phyloP scores from a whole-genome alignment of 2,329 filamentous ascomycete species.

The Albifimbria verrucaria region DNA sequence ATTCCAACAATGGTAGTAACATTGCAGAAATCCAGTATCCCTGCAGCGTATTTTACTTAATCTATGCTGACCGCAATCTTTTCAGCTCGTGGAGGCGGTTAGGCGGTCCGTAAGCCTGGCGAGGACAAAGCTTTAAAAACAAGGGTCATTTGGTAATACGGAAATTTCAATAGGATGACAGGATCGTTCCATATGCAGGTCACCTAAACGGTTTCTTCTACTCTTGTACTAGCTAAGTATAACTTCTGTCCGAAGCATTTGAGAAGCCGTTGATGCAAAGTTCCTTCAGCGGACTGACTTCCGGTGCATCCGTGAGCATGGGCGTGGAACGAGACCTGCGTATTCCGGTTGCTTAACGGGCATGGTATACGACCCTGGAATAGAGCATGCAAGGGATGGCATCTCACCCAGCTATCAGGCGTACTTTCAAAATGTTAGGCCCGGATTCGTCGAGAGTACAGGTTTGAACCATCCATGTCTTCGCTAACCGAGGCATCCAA shows the following conservation, averaged over 20 bases:
- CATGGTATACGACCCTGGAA: too few species aligned
- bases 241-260: neutral
- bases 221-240: neutral
- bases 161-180: neutral
- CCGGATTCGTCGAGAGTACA: neutral
- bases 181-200: neutral
- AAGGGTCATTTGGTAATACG: neutral
- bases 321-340: neutral
- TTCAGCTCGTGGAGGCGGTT: neutral
- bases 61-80: neutral
- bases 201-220: neutral
- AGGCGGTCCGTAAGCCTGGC: neutral
- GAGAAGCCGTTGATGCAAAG: neutral
- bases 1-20: too few species aligned
- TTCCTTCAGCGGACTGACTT: neutral
- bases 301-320: neutral
- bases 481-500: neutral
- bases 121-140: neutral
- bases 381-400: neutral
- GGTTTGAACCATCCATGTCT: neutral
- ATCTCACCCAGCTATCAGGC: neutral
- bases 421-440: neutral
- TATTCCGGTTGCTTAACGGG: too few species aligned
- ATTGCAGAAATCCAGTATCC: too few species aligned
- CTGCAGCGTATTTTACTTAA: neutral